Conservation (phyloP, 148 eudicot species). For the Talinum fruticosum region DNA sequence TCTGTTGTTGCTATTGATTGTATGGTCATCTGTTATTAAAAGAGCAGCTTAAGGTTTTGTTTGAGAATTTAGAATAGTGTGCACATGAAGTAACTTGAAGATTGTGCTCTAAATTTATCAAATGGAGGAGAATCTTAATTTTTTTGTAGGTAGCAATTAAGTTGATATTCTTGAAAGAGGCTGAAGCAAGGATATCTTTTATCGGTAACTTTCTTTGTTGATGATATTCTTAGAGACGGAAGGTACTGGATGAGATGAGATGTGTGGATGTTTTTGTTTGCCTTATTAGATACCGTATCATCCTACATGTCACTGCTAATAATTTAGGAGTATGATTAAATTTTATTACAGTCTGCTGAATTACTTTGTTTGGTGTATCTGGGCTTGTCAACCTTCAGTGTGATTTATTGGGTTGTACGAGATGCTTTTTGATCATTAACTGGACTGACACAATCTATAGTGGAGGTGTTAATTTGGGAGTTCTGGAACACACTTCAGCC, state of each 20-base stretch:
- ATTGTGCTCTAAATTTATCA: background rate
- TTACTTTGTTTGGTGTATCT: background rate
- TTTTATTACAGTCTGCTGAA: background rate
- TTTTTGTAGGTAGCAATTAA: background rate
- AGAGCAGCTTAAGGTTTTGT: background rate
- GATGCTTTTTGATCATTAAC: background rate
- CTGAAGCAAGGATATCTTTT: background rate
- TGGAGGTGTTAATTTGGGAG: no score
- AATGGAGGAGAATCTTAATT: background rate
- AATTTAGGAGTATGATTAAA: background rate
- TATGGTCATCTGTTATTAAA: background rate
- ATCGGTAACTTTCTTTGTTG: background rate
- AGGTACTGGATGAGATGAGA: background rate
- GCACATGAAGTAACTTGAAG: background rate
- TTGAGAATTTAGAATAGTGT: background rate
- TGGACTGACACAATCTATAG: background rate
- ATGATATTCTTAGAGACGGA: background rate
- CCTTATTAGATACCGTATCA: background rate
- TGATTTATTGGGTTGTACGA: background rate
- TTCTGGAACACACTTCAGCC: no score
- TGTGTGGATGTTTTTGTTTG: background rate
- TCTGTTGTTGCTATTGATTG: background rate
- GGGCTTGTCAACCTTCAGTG: background rate
- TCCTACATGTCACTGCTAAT: background rate
- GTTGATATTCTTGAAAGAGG: background rate